Evolutionary conservation across 371 early-diverging fungal species (phyloP).

Genomic region (Umbelopsis sp.): DNA sequence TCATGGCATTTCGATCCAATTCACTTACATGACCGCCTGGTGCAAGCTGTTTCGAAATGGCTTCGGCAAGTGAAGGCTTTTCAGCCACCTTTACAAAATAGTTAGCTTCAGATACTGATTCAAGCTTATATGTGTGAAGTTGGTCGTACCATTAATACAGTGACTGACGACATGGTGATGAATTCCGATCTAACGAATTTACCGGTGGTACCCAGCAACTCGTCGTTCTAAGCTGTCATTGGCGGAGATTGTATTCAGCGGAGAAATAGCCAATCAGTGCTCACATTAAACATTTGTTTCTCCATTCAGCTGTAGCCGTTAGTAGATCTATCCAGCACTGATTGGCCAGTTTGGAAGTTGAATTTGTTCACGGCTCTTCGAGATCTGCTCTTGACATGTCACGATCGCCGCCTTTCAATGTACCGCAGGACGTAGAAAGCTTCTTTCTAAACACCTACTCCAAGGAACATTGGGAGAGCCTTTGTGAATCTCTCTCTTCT

Average conservation of each 20-base stretch:
- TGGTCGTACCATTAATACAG: neutral
- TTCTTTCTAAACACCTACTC: neutral
- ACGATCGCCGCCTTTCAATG: neutral
- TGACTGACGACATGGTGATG: neutral
- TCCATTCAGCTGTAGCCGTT: neutral
- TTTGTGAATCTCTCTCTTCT: neutral
- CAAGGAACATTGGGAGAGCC: neutral
- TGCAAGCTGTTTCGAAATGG: constrained; percentile 60
- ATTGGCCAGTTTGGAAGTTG: neutral
- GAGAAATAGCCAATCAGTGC: neutral
- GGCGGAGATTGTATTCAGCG: neutral
- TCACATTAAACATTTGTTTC: neutral
- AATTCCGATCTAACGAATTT: neutral
- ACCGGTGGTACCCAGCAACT: neutral
- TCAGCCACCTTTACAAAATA: constrained; percentile 60
- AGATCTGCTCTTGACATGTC: neutral
- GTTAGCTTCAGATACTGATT: neutral
- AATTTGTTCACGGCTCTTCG: neutral
- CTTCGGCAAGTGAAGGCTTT: constrained; percentile 77
- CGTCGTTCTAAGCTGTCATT: neutral
- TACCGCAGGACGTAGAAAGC: neutral
- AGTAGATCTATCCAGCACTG: neutral
- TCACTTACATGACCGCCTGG: constrained; percentile 42
- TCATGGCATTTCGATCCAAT: too few species aligned
- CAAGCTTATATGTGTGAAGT: neutral